Conservation (phyloP, 345 rosid species). For the Linum lewisii region DNA sequence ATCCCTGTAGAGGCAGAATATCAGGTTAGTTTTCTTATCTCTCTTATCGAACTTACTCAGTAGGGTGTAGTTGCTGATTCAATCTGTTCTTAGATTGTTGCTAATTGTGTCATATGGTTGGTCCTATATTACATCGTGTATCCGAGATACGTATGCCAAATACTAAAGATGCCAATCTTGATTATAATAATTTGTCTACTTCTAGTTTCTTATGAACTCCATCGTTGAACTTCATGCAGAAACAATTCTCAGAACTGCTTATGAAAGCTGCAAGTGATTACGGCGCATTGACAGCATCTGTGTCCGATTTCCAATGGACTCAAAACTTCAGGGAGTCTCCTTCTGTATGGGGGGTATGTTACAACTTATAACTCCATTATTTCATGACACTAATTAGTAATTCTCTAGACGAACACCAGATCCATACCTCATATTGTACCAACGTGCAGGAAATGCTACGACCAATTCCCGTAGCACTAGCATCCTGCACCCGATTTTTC, state of each 20-base stretch:
- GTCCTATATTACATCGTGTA: too few relatives aligned
- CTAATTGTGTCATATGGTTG: too few relatives aligned
- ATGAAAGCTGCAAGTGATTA: conserved; percentile 99
- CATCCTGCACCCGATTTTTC: conserved; percentile 92
- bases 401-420: too few relatives aligned
- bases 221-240: conserved; percentile 32
- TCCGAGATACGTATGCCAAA: too few relatives aligned
- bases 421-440: not conserved
- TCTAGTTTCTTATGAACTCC: not conserved
- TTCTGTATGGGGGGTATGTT: conserved; percentile 91
- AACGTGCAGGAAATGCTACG: conserved; percentile 88
- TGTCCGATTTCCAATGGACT: conserved; percentile 91
- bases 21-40: conserved; percentile 45
- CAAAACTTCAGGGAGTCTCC: conserved; percentile 97
- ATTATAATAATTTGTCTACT: too few relatives aligned
- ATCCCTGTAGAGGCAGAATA: conserved; percentile 99
- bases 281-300: conserved; percentile 87
- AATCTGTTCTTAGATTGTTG: not conserved
- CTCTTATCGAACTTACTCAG: not conserved
- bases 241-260: conserved; percentile 92
- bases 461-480: conserved; percentile 95
- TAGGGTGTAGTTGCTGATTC: not conserved
- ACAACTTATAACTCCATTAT: not conserved
- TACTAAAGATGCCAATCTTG: not conserved
- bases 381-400: not conserved